Percentiles rank a stretch among this genome's conserved stretches.
phyloP scores from a whole-genome alignment of 805 yeast species.

The Starmerella potacharoeniae region DNA sequence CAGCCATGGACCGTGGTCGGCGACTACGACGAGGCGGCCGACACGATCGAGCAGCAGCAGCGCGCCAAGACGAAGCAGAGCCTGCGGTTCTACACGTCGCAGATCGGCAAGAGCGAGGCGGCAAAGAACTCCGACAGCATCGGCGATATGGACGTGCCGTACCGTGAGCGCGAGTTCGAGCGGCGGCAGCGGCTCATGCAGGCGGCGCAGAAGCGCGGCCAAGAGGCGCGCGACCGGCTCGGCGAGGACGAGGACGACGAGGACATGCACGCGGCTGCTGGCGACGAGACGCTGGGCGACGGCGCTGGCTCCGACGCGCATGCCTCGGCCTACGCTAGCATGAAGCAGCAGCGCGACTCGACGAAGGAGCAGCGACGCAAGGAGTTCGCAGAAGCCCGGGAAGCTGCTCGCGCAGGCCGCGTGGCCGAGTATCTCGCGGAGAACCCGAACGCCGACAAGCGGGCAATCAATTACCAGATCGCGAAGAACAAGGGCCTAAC shows the following conservation, averaged over 20 bases:
- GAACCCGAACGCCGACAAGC: conserved; percentile 71
- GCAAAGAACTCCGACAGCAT: conserved; percentile 24
- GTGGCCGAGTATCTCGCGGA: conserved; percentile 59
- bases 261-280: conserved; percentile 9
- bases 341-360: conserved; percentile 41
- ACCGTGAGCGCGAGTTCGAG: conserved; percentile 79
- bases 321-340: conserved; percentile 43
- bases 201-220: conserved; percentile 80
- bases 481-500: conserved; percentile 94
- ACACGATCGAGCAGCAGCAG: conserved; percentile 53
- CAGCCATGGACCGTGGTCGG: conserved; percentile 24
- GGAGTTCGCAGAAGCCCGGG: conserved; percentile 59
- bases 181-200: conserved; percentile 78
- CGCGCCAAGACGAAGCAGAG: conserved; percentile 66
- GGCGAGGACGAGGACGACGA: conserved; percentile 24
- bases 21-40: conserved; percentile 63
- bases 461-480: conserved; percentile 90
- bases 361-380: conserved; percentile 37
- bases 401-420: conserved; percentile 77
- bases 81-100: conserved; percentile 90
- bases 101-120: conserved; percentile 64
- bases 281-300: too few species aligned
- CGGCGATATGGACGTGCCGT: conserved; percentile 89
- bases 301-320: conserved; percentile 11
- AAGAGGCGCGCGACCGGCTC: conserved; percentile 45